Percentiles rank a stretch among this genome's conserved stretches.
These are phyloP conservation scores for Inonotus hispidus DNA, from an alignment of 1,284 basidiomycete species.

Conservation along the genomic window DNA sequence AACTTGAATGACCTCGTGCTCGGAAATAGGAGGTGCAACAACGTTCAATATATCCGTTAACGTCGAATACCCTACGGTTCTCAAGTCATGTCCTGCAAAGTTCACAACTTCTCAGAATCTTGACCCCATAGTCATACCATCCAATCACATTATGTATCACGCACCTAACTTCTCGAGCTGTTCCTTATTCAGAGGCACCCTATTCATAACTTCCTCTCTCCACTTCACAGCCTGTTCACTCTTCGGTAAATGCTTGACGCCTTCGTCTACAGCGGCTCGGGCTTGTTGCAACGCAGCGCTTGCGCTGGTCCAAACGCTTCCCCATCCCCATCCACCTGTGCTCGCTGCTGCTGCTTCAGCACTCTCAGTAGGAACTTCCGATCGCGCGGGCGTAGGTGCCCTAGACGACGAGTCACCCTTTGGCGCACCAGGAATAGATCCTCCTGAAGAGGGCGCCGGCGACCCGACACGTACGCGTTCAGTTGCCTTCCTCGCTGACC, in stretches of 20 bases:
- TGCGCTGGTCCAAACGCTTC: constrained; percentile 83
- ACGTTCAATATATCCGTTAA: constrained; percentile 90
- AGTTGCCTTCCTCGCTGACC: constrained; percentile 68
- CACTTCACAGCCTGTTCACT: constrained; percentile 80
- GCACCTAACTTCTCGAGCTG: constrained; percentile 82
- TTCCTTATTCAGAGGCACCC: constrained; percentile 50
- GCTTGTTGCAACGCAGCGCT: constrained; percentile 86
- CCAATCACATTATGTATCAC: constrained; percentile 21
- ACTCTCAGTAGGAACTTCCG: constrained; percentile 23
- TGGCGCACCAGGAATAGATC: neutral
- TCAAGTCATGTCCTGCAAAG: constrained; percentile 75
- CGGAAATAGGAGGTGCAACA: constrained; percentile 96
- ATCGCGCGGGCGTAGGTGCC: constrained; percentile 23
- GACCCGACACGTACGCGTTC: constrained; percentile 68
- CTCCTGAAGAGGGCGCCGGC: constrained; percentile 28
- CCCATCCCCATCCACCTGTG: constrained; percentile 68
- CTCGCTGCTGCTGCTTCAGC: constrained; percentile 25
- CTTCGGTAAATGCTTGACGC: constrained; percentile 76
- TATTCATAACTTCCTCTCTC: constrained; percentile 47
- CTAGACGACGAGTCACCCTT: constrained; percentile 21
- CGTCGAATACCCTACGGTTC: constrained; percentile 80
- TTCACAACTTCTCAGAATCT: neutral
- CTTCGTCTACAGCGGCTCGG: constrained; percentile 83
- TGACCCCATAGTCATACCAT: neutral
- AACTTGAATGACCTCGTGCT: constrained; percentile 96